Conservation (phyloP, 2,329 filamentous ascomycete species). For the Amauroascus niger region DNA sequence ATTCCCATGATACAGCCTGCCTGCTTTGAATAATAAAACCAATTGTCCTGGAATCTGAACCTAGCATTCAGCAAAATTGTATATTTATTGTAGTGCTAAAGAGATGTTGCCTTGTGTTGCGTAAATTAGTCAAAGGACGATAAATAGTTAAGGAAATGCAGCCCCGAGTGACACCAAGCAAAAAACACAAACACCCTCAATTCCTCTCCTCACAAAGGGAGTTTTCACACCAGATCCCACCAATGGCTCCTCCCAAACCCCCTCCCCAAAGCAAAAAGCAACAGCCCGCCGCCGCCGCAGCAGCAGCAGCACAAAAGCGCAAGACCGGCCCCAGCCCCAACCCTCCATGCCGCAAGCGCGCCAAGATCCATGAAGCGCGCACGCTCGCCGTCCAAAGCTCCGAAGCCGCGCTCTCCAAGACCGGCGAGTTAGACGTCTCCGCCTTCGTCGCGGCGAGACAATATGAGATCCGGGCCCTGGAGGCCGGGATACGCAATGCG, state of each 20-base stretch:
- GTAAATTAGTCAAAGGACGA: no score
- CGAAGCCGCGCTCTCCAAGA: conserved; percentile 43
- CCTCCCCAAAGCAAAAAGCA: neutral
- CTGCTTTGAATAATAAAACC: neutral
- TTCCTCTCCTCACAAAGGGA: neutral
- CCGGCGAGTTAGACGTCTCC: conserved; percentile 74
- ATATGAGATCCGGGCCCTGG: conserved; percentile 78
- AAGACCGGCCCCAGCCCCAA: conserved; percentile 23
- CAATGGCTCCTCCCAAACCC: conserved; percentile 24
- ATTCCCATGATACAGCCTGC: neutral
- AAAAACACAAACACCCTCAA: no score
- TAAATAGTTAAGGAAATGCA: no score
- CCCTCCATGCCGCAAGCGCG: conserved; percentile 32
- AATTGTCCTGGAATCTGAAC: no score
- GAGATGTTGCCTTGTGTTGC: no score
- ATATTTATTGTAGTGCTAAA: no score
- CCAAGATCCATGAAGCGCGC: conserved; percentile 37
- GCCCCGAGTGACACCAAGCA: no score
- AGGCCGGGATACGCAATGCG: conserved; percentile 68
- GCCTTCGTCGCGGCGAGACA: conserved; percentile 77
- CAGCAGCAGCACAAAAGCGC: conserved; percentile 26
- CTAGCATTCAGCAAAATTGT: no score
- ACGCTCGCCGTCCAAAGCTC: conserved; percentile 37
- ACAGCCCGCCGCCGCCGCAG: no score
- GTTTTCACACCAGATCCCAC: neutral